Evolutionary conservation across 257 asterid species (phyloP).

Genomic region (Solanum sitiens): DNA sequence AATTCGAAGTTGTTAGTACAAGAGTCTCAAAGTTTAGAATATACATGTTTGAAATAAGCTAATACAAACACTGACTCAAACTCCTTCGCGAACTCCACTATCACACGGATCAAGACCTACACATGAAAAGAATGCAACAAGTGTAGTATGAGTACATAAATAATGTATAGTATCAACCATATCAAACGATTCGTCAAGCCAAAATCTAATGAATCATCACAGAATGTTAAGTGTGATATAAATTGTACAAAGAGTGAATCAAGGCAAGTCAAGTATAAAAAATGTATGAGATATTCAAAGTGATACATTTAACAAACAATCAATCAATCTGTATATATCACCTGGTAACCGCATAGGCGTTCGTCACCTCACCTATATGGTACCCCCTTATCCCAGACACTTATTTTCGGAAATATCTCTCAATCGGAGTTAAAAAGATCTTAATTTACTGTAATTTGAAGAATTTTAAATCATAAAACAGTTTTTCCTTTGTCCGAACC

Average conservation of each 20-base stretch:
- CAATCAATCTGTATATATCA: no score
- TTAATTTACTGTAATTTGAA: no score
- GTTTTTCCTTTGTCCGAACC: no score
- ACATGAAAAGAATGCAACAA: background rate
- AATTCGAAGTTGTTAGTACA: background rate
- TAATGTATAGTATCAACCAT: background rate
- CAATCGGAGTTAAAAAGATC: background rate
- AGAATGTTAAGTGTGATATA: no score
- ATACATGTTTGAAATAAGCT: background rate
- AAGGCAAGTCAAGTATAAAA: background rate
- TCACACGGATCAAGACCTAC: background rate
- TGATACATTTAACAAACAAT: background rate
- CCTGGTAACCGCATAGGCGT: background rate
- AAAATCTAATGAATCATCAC: no score
- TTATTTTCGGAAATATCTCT: no score
- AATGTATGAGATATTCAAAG: background rate
- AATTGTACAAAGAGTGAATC: background rate
- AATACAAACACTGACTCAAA: background rate
- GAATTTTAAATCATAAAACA: background rate
- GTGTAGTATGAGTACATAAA: background rate
- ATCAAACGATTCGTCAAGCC: no score
- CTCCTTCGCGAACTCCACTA: background rate
- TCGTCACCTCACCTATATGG: background rate
- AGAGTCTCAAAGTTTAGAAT: background rate
- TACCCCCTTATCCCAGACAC: background rate